A percentile compares a stretch with the other conserved stretches of the same genome.
phyloP scores from a whole-genome alignment of 257 asterid genomes.

The Nicotiana tomentosiformis region DNA sequence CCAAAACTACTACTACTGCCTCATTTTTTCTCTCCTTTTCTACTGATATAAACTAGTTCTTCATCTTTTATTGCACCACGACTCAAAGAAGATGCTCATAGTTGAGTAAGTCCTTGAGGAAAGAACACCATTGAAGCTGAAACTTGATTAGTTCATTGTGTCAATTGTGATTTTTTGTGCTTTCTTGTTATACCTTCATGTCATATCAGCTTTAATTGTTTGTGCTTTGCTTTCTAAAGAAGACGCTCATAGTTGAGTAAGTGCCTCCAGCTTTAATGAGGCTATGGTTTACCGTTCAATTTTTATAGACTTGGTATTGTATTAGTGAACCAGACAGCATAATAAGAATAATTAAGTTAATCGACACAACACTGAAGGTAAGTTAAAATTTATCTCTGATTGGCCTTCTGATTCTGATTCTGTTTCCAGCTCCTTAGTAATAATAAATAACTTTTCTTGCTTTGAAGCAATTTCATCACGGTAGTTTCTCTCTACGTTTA shows the following conservation, averaged over 20 bases:
- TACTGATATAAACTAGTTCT: too few relatives aligned
- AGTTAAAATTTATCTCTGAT: background rate
- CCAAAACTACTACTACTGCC: too few relatives aligned
- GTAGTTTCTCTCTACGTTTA: background rate
- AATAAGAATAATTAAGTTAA: too few relatives aligned
- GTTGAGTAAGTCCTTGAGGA: background rate
- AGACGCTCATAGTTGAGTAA: too few relatives aligned
- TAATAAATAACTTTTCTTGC: background rate
- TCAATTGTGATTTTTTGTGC: background rate
- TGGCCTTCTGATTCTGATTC: background rate
- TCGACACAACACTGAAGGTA: background rate
- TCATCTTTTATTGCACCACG: too few relatives aligned
- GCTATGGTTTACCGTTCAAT: background rate
- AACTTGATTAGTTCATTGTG: background rate
- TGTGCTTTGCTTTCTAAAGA: background rate
- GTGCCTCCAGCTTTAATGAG: background rate
- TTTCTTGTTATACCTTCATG: background rate
- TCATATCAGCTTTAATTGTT: background rate
- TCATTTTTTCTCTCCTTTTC: too few relatives aligned
- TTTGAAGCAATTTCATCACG: background rate
- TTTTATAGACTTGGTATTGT: background rate
- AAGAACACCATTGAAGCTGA: background rate
- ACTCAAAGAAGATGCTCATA: background rate
- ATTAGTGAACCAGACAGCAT: background rate
- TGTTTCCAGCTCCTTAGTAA: background rate